Conservation (phyloP, 2,329 filamentous ascomycete species). For the Volutella citrinella region DNA sequence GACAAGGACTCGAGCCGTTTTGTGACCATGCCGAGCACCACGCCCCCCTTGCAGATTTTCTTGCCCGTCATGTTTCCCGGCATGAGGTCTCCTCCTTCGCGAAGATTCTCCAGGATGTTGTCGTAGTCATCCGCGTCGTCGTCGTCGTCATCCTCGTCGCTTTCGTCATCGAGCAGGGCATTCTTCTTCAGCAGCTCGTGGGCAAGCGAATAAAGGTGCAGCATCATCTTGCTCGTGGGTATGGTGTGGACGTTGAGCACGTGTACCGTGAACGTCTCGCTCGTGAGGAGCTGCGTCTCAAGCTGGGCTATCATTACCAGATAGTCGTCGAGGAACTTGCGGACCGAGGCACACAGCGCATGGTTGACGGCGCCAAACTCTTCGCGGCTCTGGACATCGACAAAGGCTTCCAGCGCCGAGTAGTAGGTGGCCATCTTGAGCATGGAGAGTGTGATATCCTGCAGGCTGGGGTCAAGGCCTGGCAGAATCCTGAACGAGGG, state of each 20-base stretch:
- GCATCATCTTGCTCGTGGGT: constrained; percentile 85
- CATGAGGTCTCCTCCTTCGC: constrained; percentile 79
- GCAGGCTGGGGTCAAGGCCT: constrained; percentile 85
- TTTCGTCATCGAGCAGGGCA: constrained; percentile 77
- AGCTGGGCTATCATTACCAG: constrained; percentile 88
- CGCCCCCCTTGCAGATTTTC: constrained; percentile 95
- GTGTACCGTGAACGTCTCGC: constrained; percentile 85
- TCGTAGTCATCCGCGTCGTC: constrained; percentile 72
- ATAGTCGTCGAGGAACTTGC: constrained; percentile 90
- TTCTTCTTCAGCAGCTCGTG: constrained; percentile 88
- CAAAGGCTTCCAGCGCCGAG: constrained; percentile 83
- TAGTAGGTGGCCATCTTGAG: constrained; percentile 94
- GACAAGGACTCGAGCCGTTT: constrained; percentile 84
- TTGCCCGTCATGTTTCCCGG: constrained; percentile 78
- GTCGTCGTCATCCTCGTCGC: constrained; percentile 69
- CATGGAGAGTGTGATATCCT: constrained; percentile 85
- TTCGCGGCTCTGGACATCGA: constrained; percentile 89
- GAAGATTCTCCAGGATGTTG: constrained; percentile 85
- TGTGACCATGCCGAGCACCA: constrained; percentile 85
- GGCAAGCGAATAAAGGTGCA: constrained; percentile 82
- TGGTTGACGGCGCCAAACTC: constrained; percentile 96
- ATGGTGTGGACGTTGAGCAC: constrained; percentile 89
- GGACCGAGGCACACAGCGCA: constrained; percentile 90
- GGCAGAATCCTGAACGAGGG: constrained; percentile 76
- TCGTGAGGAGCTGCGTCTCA: constrained; percentile 88